A percentile compares a stretch with the other conserved stretches of the same genome.
phyloP scores from a whole-genome alignment of 2,329 filamentous ascomycete species.

The Aureobasidium lini region DNA sequence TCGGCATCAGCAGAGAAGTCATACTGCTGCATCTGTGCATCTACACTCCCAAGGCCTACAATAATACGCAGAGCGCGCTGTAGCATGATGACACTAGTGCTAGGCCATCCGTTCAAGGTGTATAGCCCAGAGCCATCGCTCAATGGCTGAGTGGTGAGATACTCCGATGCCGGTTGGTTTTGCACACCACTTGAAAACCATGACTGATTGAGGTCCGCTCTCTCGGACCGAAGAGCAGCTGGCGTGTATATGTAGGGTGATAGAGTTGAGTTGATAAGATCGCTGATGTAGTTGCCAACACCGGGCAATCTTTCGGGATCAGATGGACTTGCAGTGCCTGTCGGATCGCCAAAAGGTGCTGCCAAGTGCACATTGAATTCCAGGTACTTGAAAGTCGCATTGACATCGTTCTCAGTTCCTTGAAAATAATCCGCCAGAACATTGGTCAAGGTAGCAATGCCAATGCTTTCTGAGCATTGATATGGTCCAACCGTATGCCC shows the following conservation, averaged over 20 bases:
- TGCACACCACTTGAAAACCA: constrained; percentile 44
- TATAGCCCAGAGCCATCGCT: constrained; percentile 28
- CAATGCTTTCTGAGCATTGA: constrained; percentile 46
- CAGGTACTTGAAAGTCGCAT: constrained; percentile 47
- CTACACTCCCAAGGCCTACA: constrained; percentile 48
- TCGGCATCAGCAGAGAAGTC: constrained; percentile 44
- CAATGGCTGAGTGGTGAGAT: constrained; percentile 22
- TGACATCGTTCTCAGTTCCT: constrained; percentile 47
- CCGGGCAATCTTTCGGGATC: constrained; percentile 39
- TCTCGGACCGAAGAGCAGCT: constrained; percentile 40
- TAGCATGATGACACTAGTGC: constrained; percentile 51
- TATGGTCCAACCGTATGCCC: constrained; percentile 42
- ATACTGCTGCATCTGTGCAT: constrained; percentile 50
- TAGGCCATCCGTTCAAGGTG: constrained; percentile 57
- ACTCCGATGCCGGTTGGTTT: constrained; percentile 44
- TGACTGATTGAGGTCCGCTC: constrained; percentile 46
- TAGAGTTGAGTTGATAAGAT: constrained; percentile 41
- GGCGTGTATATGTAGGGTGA: constrained; percentile 50
- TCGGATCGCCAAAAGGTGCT: constrained; percentile 34
- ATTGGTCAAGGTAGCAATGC: constrained; percentile 42
- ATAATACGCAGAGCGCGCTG: constrained; percentile 47
- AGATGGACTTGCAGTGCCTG: constrained; percentile 34
- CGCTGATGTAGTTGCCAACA: constrained; percentile 37
- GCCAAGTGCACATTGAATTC: constrained; percentile 55
- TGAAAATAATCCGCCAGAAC: constrained; percentile 48